Base-by-base conservation (phyloP, 2,329 filamentous ascomycete species). In the Aspergillus uvarum region DNA sequence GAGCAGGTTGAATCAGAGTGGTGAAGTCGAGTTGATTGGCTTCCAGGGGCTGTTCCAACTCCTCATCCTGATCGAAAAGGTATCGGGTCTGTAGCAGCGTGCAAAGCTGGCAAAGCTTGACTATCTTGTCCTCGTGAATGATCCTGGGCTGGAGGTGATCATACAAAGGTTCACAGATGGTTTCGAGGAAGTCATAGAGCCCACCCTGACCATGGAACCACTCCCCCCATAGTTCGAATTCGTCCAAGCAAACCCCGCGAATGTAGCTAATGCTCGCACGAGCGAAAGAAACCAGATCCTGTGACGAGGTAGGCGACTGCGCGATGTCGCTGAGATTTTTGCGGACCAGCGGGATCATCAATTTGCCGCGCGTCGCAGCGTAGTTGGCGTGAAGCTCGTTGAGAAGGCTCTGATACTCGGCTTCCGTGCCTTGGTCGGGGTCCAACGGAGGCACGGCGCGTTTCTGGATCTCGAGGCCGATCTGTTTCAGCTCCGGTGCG, bases 391-490 rank as follows among this genome's bases (percentile, higher is more conserved):
- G 86, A 4, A 89, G 76, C 70, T 88, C 86, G 61, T 85, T 87
- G 77, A 88, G 83, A 62, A 89, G 72, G 69, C 85, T 86, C 66
- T 87, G 84, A 65, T 89, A 89, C 70, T 89, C 86, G 4, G 85
- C 83, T 73, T 87, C 84, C 19, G 81, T 78, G 7, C 81, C 83
- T 54, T 82, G 79, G 26, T 86, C 83, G 5, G 83, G 82, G 56
- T 87, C 87, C 38, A 85, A 77, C 3, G 86, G 83, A 16, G 83
- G 76, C 2, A 86, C 82, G 11, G 85, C 86, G 67, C 87, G 79
- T 71, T 88, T 89, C 66, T 89, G 87, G 42, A 89, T 88, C 67
- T 89, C 86, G 22, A 87, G 74, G 8, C 87, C 88, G 47, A 90
- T 81, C 56, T 83, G 81, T 71, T 89, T 88, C 56, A 90, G 74